Evolutionary conservation across 108 stramenopile species (phyloP).

Genomic region (Chaetoceros tenuissimus): DNA sequence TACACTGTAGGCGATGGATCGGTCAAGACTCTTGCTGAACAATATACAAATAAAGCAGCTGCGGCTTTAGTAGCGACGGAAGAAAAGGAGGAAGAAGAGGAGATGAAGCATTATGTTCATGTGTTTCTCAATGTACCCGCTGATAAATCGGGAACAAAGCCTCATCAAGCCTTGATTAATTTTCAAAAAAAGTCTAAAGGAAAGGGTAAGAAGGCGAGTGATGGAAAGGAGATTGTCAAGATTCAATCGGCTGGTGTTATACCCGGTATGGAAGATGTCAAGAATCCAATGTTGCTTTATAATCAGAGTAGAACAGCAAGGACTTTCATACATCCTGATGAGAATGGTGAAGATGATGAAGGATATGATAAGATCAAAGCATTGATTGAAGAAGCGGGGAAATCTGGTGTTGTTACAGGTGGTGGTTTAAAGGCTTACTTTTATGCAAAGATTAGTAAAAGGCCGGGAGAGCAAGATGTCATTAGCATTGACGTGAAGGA

Average conservation of each 20-base stretch:
- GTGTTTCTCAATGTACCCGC: conserved; percentile 57
- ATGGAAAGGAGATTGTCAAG: conserved; percentile 40
- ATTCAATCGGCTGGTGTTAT: conserved; percentile 49
- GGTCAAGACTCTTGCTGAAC: conserved; percentile 28
- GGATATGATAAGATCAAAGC: conserved; percentile 39
- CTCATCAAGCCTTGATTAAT: conserved; percentile 62
- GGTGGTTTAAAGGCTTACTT: conserved; percentile 62
- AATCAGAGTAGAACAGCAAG: conserved; percentile 28
- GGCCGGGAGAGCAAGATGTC: conserved; percentile 1
- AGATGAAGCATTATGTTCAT: conserved; percentile 28
- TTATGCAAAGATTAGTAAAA: conserved; percentile 30
- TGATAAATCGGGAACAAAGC: conserved; percentile 31
- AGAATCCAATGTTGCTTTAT: conserved; percentile 55
- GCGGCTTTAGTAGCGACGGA: conserved; percentile 11
- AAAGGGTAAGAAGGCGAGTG: conserved; percentile 5
- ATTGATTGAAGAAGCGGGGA: conserved; percentile 30
- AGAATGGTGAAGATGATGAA: neutral
- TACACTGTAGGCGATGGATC: conserved; percentile 55
- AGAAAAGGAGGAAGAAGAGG: neutral
- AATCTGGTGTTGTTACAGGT: conserved; percentile 32
- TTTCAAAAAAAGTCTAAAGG: conserved; percentile 26
- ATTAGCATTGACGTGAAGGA: conserved; percentile 26
- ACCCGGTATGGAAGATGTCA: conserved; percentile 19
- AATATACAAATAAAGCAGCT: conserved; percentile 30
- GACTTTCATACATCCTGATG: conserved; percentile 60